Evolutionary conservation across 1,284 basidiomycete genomes (phyloP), one percentile per base, ranked within the genome.

Genomic region (Rhodotorula mucilaginosa): DNA sequence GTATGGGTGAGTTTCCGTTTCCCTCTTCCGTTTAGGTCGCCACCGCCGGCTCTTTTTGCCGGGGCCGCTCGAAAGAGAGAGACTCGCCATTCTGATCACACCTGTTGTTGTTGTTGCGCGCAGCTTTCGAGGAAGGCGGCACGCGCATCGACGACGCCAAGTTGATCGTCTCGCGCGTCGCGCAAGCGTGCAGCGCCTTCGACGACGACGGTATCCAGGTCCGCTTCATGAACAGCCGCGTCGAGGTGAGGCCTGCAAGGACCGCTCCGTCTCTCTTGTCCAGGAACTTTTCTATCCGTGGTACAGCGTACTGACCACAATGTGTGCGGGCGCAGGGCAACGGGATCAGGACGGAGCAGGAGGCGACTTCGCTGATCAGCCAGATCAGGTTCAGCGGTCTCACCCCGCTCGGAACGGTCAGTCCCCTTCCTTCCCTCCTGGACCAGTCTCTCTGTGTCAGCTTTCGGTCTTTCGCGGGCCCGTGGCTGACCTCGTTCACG

Each of bases 151-250:
- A 79, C 66, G 78, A 79, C 58, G 81, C 83, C 78, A 84, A 67
- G 51, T 21, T 76, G 10, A 57, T 65, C 60, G 67, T 72, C 21
- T 62, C 69, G 26, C 72, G 75, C 44, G 82, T 84, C 62, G 82
- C 83, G 31, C 81, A 78, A 62, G 82, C 81, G 31, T 80, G 81
- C 6, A 80, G 81, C 13, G 76, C 83, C 21, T 83, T 84, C 74
- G 83, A 84, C 78, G 67, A 61, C 49, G 68, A 70, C 56, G 68
- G 66, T 21, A 68, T 65, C 31, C 64, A 57, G 23, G 66, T 67
- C 56, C 49, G 29, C 65, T 83, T 84, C 80, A 82, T 84, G 79
- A 84, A 84, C 80, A 80, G 78, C 58, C 78, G 79, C 51, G 69
- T 81, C 52, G 60, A 61, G 21, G 34, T 34, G 34, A 26, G 26